Evolutionary conservation across 2,329 filamentous ascomycete species (phyloP).

Genomic region (Alternaria postmessia): DNA sequence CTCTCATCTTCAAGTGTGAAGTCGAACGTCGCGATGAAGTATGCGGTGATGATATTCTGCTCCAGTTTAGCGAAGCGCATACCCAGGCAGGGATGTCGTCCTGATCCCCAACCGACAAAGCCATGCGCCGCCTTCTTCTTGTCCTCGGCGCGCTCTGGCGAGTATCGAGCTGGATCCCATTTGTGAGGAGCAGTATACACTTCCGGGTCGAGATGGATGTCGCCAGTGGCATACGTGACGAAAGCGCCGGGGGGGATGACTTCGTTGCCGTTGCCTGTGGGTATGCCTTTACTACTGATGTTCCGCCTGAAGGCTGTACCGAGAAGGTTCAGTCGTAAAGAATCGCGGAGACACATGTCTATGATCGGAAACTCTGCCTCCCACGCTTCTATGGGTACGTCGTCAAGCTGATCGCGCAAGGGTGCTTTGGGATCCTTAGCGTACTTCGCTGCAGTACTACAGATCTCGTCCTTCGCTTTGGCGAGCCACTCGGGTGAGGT

Average conservation of each 20-base stretch:
- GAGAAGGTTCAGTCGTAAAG: constrained; percentile 60
- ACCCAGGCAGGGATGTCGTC: constrained; percentile 55
- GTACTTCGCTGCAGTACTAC: constrained; percentile 56
- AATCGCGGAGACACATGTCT: constrained; percentile 62
- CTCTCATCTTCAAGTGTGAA: constrained; percentile 54
- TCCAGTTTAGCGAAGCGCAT: constrained; percentile 63
- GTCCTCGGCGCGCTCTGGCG: constrained; percentile 59
- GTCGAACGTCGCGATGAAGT: constrained; percentile 61
- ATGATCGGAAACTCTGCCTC: constrained; percentile 63
- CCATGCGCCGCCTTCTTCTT: constrained; percentile 48
- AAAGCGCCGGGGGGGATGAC: constrained; percentile 61
- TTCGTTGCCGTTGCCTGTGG: constrained; percentile 55
- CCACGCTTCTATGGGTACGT: constrained; percentile 63
- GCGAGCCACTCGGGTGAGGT: constrained; percentile 55
- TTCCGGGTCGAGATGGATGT: constrained; percentile 59
- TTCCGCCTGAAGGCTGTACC: constrained; percentile 64
- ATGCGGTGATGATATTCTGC: constrained; percentile 59
- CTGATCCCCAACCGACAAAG: constrained; percentile 51
- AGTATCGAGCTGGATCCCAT: constrained; percentile 62
- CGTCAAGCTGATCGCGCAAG: constrained; percentile 51
- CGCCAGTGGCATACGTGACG: constrained; percentile 57
- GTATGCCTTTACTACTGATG: constrained; percentile 55
- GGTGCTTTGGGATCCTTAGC: constrained; percentile 46
- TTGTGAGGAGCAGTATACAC: constrained; percentile 59
- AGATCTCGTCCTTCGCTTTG: constrained; percentile 59